Percentiles rank a stretch among this genome's conserved stretches.
Evolutionary conservation across 2,329 filamentous ascomycete species (phyloP).

Genomic region (Trichoderma sp.): DNA sequence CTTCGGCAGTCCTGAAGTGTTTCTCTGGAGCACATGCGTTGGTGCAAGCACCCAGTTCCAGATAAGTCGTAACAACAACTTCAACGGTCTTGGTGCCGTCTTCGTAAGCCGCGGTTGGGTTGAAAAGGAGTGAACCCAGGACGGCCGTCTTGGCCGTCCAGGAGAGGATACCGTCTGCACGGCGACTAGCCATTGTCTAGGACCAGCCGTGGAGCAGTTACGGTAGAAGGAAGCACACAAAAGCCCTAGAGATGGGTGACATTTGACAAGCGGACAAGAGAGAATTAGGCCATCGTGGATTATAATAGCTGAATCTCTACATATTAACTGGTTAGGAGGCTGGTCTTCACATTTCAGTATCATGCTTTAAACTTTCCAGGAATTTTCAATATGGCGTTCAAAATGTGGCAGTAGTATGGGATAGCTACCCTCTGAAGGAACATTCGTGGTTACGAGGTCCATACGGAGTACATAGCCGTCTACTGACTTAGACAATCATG

Average conservation of each 20-base stretch:
- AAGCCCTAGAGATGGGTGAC: not conserved
- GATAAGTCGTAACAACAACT: slow-evolving; percentile 31
- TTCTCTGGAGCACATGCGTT: slow-evolving; percentile 25
- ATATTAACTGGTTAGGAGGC: not conserved
- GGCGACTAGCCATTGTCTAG: slow-evolving; percentile 13
- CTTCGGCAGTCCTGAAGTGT: slow-evolving; percentile 14
- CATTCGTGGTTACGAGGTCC: not conserved
- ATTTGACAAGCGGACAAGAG: not conserved
- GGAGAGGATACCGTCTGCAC: slow-evolving; percentile 21
- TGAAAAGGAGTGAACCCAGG: slow-evolving; percentile 29
- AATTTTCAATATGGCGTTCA: not conserved
- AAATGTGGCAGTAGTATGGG: not conserved
- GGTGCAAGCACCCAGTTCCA: slow-evolving; percentile 29
- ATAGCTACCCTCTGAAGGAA: not conserved
- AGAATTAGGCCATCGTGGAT: not conserved
- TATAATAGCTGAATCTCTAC: slow-evolving; percentile 1
- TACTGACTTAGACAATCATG: slow-evolving; percentile 11
- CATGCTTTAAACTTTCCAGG: not conserved
- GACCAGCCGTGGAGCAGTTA: slow-evolving; percentile 32
- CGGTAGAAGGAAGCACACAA: not conserved
- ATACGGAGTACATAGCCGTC: not conserved
- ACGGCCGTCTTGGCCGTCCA: slow-evolving; percentile 28
- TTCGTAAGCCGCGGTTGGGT: slow-evolving; percentile 25
- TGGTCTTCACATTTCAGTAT: not conserved
- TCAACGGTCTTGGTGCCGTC: slow-evolving; percentile 29